phyloP scores from a whole-genome alignment of 208 protist species.

The Borovskyia barvae region DNA sequence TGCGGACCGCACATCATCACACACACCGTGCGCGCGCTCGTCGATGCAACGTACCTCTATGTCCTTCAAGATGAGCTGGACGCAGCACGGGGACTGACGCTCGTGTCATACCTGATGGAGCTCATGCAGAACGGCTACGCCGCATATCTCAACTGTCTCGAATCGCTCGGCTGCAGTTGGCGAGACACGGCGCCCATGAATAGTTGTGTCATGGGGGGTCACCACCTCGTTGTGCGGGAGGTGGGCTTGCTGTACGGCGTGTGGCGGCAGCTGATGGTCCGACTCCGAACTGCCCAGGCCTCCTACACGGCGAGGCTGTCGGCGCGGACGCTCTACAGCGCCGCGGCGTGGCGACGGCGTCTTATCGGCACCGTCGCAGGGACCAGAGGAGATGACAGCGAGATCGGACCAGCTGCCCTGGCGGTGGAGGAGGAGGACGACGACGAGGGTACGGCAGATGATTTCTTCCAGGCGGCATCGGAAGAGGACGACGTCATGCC shows the following conservation, averaged over 20 bases:
- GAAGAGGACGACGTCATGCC: slow-evolving; percentile 13
- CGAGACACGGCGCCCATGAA: background rate
- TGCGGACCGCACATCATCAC: slow-evolving; percentile 37
- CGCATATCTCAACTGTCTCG: slow-evolving; percentile 23
- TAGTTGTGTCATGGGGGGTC: slow-evolving; percentile 6
- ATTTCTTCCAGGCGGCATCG: slow-evolving; percentile 6
- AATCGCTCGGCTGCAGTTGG: slow-evolving; percentile 4
- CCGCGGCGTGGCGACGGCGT: slow-evolving; percentile 15
- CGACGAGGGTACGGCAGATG: background rate
- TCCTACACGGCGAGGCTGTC: slow-evolving; percentile 21
- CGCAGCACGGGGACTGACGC: slow-evolving; percentile 10
- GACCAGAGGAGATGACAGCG: background rate
- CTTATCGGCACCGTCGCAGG: background rate
- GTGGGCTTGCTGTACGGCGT: slow-evolving; percentile 14
- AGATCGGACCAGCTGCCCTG: background rate
- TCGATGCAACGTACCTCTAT: slow-evolving; percentile 22
- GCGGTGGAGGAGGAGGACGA: slow-evolving; percentile 1
- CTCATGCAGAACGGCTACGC: slow-evolving; percentile 34
- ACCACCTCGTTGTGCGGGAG: slow-evolving; percentile 17
- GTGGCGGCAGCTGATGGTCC: slow-evolving; percentile 25
- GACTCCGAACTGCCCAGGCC: slow-evolving; percentile 10
- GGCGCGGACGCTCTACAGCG: slow-evolving; percentile 12
- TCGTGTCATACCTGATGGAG: slow-evolving; percentile 26
- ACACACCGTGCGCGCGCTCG: slow-evolving; percentile 27
- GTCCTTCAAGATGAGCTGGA: slow-evolving; percentile 27